Percentiles rank a stretch among this genome's conserved stretches.
These are phyloP conservation scores for Pugionium dolabratum DNA, from an alignment of 345 rosid genomes.

Conservation along the genomic window DNA sequence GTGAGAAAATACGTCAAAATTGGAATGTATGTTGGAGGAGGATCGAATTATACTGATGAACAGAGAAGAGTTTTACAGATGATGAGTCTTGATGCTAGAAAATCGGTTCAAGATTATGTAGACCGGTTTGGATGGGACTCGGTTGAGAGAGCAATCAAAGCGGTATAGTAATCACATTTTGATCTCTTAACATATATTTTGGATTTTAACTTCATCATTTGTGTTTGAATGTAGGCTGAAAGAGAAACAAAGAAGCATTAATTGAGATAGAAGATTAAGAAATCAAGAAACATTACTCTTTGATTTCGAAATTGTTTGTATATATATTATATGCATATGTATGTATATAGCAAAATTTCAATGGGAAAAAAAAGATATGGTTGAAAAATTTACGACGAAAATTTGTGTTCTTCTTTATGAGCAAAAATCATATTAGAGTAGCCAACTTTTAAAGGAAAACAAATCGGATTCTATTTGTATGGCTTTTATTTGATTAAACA, in stretches of 20 bases:
- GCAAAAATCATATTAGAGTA: too few relatives aligned
- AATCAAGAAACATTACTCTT: constrained; percentile 2
- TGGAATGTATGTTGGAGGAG: constrained; percentile 48
- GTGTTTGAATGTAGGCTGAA: constrained; percentile 62
- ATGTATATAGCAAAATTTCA: too few relatives aligned
- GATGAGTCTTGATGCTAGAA: constrained; percentile 89
- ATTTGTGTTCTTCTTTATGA: too few relatives aligned
- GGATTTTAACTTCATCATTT: not conserved
- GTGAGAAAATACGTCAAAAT: constrained; percentile 66
- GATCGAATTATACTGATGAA: constrained; percentile 49
- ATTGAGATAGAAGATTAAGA: constrained; percentile 38
- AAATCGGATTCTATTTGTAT: too few relatives aligned
- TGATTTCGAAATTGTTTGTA: too few relatives aligned
- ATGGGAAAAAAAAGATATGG: too few relatives aligned
- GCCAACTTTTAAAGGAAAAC: too few relatives aligned
- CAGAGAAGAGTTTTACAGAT: constrained; percentile 81
- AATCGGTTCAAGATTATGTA: constrained; percentile 61
- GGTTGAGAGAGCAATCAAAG: constrained; percentile 71
- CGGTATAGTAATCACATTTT: constrained; percentile 47
- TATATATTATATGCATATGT: too few relatives aligned
- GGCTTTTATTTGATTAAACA: too few relatives aligned
- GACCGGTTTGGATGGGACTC: constrained; percentile 80
- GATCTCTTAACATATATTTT: not conserved
- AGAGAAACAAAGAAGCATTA: constrained; percentile 72
- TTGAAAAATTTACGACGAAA: too few relatives aligned